Conservation (phyloP, 768 basidiomycete species). For the Leccinum broughii region DNA sequence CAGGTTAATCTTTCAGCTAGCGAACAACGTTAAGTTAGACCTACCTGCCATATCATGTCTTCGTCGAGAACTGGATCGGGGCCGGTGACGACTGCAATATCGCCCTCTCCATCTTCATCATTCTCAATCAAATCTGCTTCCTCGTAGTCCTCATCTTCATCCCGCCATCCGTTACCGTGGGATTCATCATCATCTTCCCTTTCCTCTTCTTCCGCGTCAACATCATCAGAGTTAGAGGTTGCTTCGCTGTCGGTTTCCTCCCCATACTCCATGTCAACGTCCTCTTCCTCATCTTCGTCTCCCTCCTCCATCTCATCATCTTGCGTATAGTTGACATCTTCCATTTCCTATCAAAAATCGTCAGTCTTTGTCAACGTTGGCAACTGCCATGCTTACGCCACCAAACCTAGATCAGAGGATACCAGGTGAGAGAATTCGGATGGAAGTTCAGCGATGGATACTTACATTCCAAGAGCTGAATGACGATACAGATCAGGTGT, state of each 20-base stretch:
- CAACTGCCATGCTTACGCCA: conserved; percentile 57
- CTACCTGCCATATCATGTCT: conserved; percentile 61
- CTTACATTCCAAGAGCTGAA: conserved; percentile 92
- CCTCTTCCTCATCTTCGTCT: conserved; percentile 78
- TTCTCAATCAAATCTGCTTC: conserved; percentile 66
- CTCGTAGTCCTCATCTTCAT: conserved; percentile 52
- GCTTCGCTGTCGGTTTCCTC: conserved; percentile 83
- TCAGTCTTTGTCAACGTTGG: conserved; percentile 19
- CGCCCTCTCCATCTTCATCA: conserved; percentile 53
- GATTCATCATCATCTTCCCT: conserved; percentile 57
- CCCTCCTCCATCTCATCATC: conserved; percentile 83
- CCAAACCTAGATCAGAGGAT: conserved; percentile 51
- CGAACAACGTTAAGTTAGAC: conserved; percentile 15
- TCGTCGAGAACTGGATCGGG: conserved; percentile 49
- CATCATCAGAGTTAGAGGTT: conserved; percentile 74
- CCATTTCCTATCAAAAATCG: conserved; percentile 66
- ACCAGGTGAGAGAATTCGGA: conserved; percentile 10
- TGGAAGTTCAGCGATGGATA: conserved; percentile 13
- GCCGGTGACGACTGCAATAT: conserved; percentile 51
- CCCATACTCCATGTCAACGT: conserved; percentile 85
- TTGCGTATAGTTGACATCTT: conserved; percentile 63
- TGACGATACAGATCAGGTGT: conserved; percentile 95
- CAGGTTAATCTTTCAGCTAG: conserved; percentile 13
- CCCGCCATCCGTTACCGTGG: conserved; percentile 52
- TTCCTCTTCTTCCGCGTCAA: conserved; percentile 62